These are phyloP conservation scores for Flaveria sonorensis DNA, from an alignment of 129 eudicot species.

Conservation along the genomic window DNA sequence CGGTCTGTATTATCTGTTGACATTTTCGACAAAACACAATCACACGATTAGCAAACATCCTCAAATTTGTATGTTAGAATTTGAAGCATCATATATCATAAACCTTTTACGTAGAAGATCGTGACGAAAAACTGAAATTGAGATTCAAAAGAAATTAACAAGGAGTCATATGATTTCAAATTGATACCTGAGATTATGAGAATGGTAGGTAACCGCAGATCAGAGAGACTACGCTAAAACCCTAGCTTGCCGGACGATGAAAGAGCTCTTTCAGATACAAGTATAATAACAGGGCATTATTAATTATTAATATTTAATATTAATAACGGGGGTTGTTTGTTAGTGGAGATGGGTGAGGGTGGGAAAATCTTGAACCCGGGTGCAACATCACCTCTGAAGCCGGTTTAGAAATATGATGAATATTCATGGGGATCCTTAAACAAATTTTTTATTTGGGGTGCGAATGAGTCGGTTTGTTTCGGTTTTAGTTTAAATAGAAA, in stretches of 20 bases:
- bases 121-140: slow-evolving; percentile 7
- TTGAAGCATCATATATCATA: background rate
- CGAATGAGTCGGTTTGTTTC: too few relatives aligned
- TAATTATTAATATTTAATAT: too few relatives aligned
- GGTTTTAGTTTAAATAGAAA: too few relatives aligned
- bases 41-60: slow-evolving; percentile 16
- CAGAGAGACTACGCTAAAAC: slow-evolving; percentile 28
- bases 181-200: background rate
- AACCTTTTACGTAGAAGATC: background rate
- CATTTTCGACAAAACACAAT: background rate
- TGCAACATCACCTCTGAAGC: too few relatives aligned
- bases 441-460: too few relatives aligned
- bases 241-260: slow-evolving; percentile 33
- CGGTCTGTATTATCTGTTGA: slow-evolving; percentile 28
- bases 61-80: background rate
- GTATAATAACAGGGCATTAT: too few relatives aligned
- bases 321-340: background rate
- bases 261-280: background rate
- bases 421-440: too few relatives aligned
- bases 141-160: background rate
- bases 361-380: too few relatives aligned
- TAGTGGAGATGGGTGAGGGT: too few relatives aligned
- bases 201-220: slow-evolving; percentile 10
- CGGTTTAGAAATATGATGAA: too few relatives aligned
- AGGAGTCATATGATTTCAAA: background rate